A percentile compares a stretch with the other conserved stretches of the same genome.
Conservation (phyloP, 2,329 filamentous ascomycete genomes). For the Fusarium sp. region DNA sequence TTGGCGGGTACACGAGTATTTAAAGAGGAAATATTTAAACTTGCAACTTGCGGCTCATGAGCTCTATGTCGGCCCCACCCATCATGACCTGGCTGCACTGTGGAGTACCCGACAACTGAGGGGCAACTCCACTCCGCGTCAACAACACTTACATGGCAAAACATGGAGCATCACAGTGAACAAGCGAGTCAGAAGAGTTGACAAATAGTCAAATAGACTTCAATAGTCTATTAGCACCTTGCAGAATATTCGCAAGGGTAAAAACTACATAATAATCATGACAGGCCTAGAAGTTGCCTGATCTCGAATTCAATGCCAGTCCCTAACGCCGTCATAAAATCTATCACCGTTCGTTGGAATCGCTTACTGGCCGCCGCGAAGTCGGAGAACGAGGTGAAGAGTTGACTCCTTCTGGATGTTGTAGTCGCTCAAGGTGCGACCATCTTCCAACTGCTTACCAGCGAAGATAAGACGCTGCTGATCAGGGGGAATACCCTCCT, state of each 20-base stretch:
- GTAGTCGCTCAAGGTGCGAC: conserved; percentile 89
- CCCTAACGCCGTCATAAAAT: conserved; percentile 67
- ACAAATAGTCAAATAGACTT: conserved; percentile 20
- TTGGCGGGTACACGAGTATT: background rate
- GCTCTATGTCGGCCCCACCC: conserved; percentile 18
- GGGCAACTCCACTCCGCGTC: conserved; percentile 11
- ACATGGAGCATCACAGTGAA: background rate
- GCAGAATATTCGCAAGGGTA: conserved; percentile 5
- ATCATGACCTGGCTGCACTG: conserved; percentile 15
- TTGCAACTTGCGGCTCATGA: conserved; percentile 19
- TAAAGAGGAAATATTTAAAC: conserved; percentile 3
- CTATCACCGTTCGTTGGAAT: conserved; percentile 13
- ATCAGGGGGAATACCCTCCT: conserved; percentile 96
- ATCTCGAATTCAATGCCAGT: conserved; percentile 29
- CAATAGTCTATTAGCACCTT: conserved; percentile 34
- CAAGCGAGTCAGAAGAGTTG: background rate
- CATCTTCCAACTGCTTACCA: conserved; percentile 95
- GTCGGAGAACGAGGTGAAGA: conserved; percentile 85
- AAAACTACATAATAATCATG: conserved; percentile 36
- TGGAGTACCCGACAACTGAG: conserved; percentile 5
- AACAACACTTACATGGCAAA: background rate
- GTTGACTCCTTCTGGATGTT: conserved; percentile 97
- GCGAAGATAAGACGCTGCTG: conserved; percentile 97
- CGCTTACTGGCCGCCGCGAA: conserved; percentile 76
- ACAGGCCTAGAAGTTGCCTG: conserved; percentile 27